Percentiles rank a stretch among this genome's conserved stretches.
These are phyloP conservation scores for Cladosporium sp. DNA, from an alignment of 2,329 filamentous ascomycete genomes.

Conservation along the genomic window DNA sequence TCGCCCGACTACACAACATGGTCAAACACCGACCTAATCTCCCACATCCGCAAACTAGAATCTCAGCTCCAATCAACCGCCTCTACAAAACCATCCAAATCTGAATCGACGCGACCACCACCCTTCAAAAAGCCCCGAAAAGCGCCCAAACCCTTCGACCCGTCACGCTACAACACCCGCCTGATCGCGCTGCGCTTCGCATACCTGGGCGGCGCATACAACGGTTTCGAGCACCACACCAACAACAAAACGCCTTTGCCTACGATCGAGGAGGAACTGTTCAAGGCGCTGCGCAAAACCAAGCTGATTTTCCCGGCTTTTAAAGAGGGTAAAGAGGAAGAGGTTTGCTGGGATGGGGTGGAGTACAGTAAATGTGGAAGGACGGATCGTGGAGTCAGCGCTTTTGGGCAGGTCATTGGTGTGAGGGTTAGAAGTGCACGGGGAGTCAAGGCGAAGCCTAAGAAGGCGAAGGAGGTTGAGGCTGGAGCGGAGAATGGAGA, in stretches of 20 bases:
- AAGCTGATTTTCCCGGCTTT: constrained; percentile 73
- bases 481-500: constrained; percentile 23
- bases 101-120: constrained; percentile 20
- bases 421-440: constrained; percentile 78
- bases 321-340: constrained; percentile 43
- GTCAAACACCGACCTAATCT: constrained; percentile 68
- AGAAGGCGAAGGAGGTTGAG: constrained; percentile 24
- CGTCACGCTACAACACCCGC: constrained; percentile 77
- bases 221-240: constrained; percentile 86
- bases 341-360: constrained; percentile 76
- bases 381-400: constrained; percentile 90
- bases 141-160: constrained; percentile 63
- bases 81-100: constrained; percentile 27
- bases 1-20: constrained; percentile 63
- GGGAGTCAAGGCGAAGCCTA: constrained; percentile 27
- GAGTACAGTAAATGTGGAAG: constrained; percentile 95
- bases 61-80: constrained; percentile 58
- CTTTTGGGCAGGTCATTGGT: constrained; percentile 93
- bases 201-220: constrained; percentile 87
- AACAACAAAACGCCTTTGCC: constrained; percentile 69
- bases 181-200: constrained; percentile 90
- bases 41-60: constrained; percentile 69
- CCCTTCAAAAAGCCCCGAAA: constrained; percentile 40
- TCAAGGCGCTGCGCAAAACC: constrained; percentile 83
- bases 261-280: constrained; percentile 90